A percentile compares a stretch with the other conserved stretches of the same genome.
Evolutionary conservation across 768 basidiomycete species (phyloP).

Genomic region (Termitomyces eurrhizus): DNA sequence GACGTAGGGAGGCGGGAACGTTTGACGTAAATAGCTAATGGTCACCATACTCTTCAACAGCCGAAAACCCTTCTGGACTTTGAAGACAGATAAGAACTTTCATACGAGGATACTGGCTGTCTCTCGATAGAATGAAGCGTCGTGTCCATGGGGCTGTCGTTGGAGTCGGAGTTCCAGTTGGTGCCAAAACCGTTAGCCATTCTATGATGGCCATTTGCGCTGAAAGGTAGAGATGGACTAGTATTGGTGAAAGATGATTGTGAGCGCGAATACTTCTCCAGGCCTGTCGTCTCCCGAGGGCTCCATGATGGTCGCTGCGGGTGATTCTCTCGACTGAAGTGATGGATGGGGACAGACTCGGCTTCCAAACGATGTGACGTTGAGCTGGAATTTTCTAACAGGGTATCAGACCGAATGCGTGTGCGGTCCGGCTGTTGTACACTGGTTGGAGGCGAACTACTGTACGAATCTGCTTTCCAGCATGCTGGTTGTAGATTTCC

Average conservation of each 20-base stretch:
- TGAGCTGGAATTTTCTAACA: constrained; percentile 28
- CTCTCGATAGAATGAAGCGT: constrained; percentile 27
- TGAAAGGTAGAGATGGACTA: constrained; percentile 33
- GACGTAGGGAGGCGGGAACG: not conserved
- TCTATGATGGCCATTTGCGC: constrained; percentile 30
- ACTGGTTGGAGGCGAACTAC: constrained; percentile 16
- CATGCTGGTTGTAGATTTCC: constrained; percentile 32
- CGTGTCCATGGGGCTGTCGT: constrained; percentile 28
- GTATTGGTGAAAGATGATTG: constrained; percentile 30
- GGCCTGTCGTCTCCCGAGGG: constrained; percentile 28
- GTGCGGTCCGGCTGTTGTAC: constrained; percentile 31
- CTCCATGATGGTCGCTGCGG: constrained; percentile 37
- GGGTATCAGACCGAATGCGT: constrained; percentile 32
- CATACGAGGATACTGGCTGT: constrained; percentile 13
- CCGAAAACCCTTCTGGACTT: constrained; percentile 40
- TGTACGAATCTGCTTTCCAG: constrained; percentile 36
- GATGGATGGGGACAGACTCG: constrained; percentile 18
- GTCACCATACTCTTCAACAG: constrained; percentile 39
- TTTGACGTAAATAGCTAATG: constrained; percentile 20
- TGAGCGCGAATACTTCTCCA: constrained; percentile 29
- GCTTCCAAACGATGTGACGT: constrained; percentile 28
- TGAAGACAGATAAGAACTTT: constrained; percentile 29
- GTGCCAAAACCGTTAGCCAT: constrained; percentile 34
- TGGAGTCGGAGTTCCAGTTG: constrained; percentile 34
- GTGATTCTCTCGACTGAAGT: constrained; percentile 27